These are phyloP conservation scores for Saccharomyces paradoxus DNA, from an alignment of 805 yeast species.

Conservation along the genomic window DNA sequence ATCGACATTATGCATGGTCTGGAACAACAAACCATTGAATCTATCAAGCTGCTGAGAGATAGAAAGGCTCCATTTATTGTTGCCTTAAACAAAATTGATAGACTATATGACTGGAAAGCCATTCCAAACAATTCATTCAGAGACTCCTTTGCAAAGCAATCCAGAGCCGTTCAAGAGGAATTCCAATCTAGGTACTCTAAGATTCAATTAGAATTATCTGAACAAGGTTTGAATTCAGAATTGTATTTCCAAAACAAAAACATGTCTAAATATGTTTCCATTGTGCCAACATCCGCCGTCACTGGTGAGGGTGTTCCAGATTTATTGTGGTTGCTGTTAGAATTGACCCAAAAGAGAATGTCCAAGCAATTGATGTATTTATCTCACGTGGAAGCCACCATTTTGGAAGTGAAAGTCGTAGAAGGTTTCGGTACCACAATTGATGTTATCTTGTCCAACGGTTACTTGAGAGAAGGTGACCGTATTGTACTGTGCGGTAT, in stretches of 20 bases:
- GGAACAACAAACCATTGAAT: constrained; percentile 95
- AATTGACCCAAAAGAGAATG: constrained; percentile 97
- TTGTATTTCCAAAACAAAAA: constrained; percentile 92
- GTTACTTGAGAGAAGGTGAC: constrained; percentile 91
- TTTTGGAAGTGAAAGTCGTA: constrained; percentile 92
- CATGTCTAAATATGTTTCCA: constrained; percentile 85
- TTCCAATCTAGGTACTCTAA: constrained; percentile 79
- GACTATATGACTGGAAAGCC: constrained; percentile 89
- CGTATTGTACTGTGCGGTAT: constrained; percentile 92
- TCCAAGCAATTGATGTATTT: constrained; percentile 95
- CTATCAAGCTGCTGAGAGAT: constrained; percentile 84
- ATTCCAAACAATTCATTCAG: constrained; percentile 92
- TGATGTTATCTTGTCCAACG: constrained; percentile 95
- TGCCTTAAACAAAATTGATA: constrained; percentile 94
- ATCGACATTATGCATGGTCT: constrained; percentile 99
- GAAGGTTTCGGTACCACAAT: constrained; percentile 99
- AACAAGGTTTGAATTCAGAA: constrained; percentile 97
- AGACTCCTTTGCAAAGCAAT: constrained; percentile 80
- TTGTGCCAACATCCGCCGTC: constrained; percentile 97
- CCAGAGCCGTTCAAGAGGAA: constrained; percentile 80
- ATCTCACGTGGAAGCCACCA: constrained; percentile 84
- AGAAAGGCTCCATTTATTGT: constrained; percentile 97
- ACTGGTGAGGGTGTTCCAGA: constrained; percentile 99
- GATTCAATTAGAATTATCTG: constrained; percentile 86
- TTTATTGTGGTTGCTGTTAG: constrained; percentile 87